Evolutionary conservation across 176 grass and related monocot species (phyloP), one percentile per base, ranked within the genome.

Genomic region (Echinochloa phyllopogon): DNA sequence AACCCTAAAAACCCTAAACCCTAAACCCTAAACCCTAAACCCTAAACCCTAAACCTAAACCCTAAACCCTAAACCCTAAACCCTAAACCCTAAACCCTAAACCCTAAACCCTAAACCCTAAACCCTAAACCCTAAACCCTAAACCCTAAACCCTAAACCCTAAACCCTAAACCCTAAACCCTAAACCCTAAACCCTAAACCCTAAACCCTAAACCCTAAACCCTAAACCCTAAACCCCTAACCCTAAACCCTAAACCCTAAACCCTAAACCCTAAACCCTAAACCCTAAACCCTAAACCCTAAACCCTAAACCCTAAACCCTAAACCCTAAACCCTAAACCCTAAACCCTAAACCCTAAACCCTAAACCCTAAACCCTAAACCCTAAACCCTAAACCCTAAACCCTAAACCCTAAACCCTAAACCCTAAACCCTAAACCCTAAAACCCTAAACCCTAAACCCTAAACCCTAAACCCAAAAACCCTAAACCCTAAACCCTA

Each of bases 161-260:
- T 25, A 43, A 49, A 51, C 43, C 43, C 10, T 8, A 45, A 45
- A 5, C n/a, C 43, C 71, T 49, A 43, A 49, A 75, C 43, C 43
- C 71, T 49, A 43, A 49, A 75, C 43, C 43, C 71, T 49, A 49
- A 75, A 75, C 43, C 71, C 71, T 49, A 49, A 75, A 75, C 43
- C 71, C 71, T 49, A 49, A 45, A 75, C 21, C 43, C 71, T 25
- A 21, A 49, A 75, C 21, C 3, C 43, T 25, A 21, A 49, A 75
- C 21, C 43, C 71, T 25, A 21, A 49, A 63, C 24, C 60, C 60
- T 33, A 33, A 63, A 63, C 24, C 60, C 60, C 25, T 29, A 64
- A 64, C 25, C 61, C 27, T 36, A 64, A 36, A 27, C 61, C 61
- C 61, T 64, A 64, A 64, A 64, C 61, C 61, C 61, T 64, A 64